Base-by-base conservation (phyloP, 208 protist species). In the Leishmania mexicana region DNA sequence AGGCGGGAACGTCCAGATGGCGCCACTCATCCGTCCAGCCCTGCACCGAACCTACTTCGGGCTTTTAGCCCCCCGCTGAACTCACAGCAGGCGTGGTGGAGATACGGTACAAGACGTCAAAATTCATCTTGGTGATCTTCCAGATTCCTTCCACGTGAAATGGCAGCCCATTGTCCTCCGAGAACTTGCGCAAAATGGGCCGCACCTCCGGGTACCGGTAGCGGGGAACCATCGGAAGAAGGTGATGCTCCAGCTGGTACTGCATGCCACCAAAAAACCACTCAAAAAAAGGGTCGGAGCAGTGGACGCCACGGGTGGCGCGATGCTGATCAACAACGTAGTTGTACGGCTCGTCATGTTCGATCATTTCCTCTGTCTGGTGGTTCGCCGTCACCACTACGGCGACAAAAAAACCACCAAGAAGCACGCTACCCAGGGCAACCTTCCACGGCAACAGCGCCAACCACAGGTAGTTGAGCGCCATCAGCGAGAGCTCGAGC, bases 191-290 rank as follows among this genome's bases (percentile, higher is more conserved):
- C 17, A 96, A 83, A 53, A 95, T 75, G n/a, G 75, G 75, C 40
- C 91, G 90, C 7, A 83, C 85, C 76, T 83, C 86, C 19, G 90
- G 88, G 85, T 96, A 96, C 71, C 91, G 89, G 84, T 96, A 94
- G 78, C 89, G 90, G 0, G 93, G 88, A 42, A 94, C 83, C 62
- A 80, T 91, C 21, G 91, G 93, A 40, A 96, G 87, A n/a, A 94
- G 85, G 83, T 96, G 93, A 85, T 96, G 93, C 87, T 96, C 93
- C 40, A 96, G 87, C 85, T 96, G 93, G 85, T 94, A 96, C 83
- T 94, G 93, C 93, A 96, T 96, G 78, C 91, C 93, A 45, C 93
- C 90, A 68, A 96, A 96, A 78, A 96, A 94, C 84, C 87, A 94
- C 83, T 96, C 91, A 73, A 92, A 94, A 77, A 96, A 94, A 31